Evolutionary conservation across 805 yeast genomes (phyloP).

Genomic region (Metschnikowia borealis): DNA sequence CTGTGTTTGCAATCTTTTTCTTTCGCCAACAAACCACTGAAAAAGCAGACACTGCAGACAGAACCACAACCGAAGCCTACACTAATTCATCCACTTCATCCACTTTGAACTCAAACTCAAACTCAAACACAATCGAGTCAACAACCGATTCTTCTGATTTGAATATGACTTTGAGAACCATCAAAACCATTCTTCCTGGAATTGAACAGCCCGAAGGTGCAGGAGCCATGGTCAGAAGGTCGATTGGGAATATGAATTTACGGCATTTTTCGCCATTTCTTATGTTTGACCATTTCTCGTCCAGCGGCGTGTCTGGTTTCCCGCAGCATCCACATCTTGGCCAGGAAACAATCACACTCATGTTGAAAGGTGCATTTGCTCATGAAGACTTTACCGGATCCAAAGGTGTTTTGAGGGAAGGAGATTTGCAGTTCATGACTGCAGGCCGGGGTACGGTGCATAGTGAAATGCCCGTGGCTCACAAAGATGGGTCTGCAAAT

Average conservation of each 20-base stretch:
- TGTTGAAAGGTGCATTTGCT: conserved; percentile 62
- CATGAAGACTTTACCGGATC: conserved; percentile 87
- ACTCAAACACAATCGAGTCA: no score
- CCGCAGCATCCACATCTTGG: conserved; percentile 86
- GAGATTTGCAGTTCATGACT: conserved; percentile 91
- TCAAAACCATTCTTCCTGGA: conserved; percentile 40
- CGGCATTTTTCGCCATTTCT: conserved; percentile 79
- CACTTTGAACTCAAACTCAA: no score
- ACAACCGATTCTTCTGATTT: no score
- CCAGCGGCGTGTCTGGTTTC: conserved; percentile 64
- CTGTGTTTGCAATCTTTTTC: neutral
- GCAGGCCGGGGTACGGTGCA: conserved; percentile 88
- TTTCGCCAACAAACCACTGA: neutral
- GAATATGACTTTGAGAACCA: conserved; percentile 22
- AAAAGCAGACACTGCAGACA: neutral
- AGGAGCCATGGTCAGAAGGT: conserved; percentile 79
- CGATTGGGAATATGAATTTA: conserved; percentile 65
- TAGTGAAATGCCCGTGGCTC: conserved; percentile 75
- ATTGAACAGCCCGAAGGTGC: conserved; percentile 77
- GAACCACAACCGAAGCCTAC: neutral
- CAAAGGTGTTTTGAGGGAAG: conserved; percentile 70
- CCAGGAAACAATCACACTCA: conserved; percentile 72
- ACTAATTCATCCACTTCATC: neutral
- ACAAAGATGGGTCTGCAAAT: conserved; percentile 25
- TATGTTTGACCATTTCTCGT: conserved; percentile 74